Evolutionary conservation across 768 basidiomycete species (phyloP), one percentile per base, ranked within the genome.

Genomic region (Pholiota conissans): DNA sequence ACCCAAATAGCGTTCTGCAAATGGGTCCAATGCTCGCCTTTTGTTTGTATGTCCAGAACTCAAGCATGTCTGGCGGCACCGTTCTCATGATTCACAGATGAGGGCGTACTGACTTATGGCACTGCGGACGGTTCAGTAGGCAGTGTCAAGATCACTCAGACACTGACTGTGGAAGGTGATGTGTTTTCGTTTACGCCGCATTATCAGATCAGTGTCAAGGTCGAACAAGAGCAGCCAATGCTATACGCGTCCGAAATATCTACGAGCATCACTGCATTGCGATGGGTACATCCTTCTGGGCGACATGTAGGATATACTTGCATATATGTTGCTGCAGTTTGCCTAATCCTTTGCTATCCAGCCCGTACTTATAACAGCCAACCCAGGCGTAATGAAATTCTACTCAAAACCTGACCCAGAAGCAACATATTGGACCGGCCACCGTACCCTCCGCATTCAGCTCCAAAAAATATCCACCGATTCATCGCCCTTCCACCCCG

Each of bases 321-420:
- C 53, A 28, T 51, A 13, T 47, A 5, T 37, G 2, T 18, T 14
- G 22, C 34, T 28, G 32, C 18, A 22, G 18, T 14, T 52, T 49
- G 26, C 24, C 27, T 22, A 42, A 28, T 18, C 18, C 28, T 37
- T 53, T n/a, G n/a, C n/a, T n/a, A n/a, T n/a, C n/a, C 22, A 89
- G 87, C 74, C 77, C 0, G 76, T 90, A 58, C 76, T 92, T 8
- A 79, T 82, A 0, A 78, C 79, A 62, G 78, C 78, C 60, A 85
- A 80, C 68, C 82, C 87, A 1, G 91, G 91, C 9, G 59, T 76
- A 18, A 62, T 92, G 32, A 70, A 82, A 61, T 69, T 93, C 4
- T 89, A 84, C 81, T 79, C 79, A 42, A 67, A 69, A 45, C 55
- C 74, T 0, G 55, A 58, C 13, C 62, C 67, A 22, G 49, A 72